Evolutionary conservation across 78 protist species (phyloP), one percentile per base, ranked within the genome.

Genomic region (Dictyostelium firmibasis): DNA sequence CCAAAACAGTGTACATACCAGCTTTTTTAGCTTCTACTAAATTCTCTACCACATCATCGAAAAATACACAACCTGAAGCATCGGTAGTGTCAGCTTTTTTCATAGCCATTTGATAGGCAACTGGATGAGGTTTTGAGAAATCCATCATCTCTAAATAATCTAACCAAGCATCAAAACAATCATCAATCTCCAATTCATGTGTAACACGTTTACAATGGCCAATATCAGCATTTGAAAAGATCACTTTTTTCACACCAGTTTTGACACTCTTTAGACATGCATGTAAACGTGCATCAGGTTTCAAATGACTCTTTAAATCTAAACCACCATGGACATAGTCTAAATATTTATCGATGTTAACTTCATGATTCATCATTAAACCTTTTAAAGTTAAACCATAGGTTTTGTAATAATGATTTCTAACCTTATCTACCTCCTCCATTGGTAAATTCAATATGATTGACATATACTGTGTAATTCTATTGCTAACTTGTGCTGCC

Each of bases 291-390:
- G 82, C 87, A 60, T 89, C 94, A 5, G 25, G 27, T 9, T 31
- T 14, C 2, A 89, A 47, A 62, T 75, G 84, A 31, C 35, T 16
- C 33, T 89, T 78, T 27, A 89, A 47, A 57, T 89, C 87, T 31
- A 89, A 47, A 27, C 94, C 94, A 81, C 94, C 94, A 47, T 89
- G 94, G 10, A 89, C 94, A 47, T 81, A 89, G 31, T 89, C 94
- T 18, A 89, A 50, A 81, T 89, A 89, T 11, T 89, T 31, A 36
- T 89, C 36, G 13, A 81, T 89, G 27, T 81, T 85, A 1, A 89
- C 94, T 25, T 75, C 60, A 35, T 89, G 84, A 31, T 89, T 33
- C 25, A 57, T 18, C 94, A 89, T 89, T 23, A 89, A 35, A n/a
- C 94, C 94, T 25, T 89, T 89, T 20, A 89, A 35, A 29, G 94